Evolutionary conservation across 2,329 filamentous ascomycete genomes (phyloP).

Genomic region (Paecilomyces variotii): DNA sequence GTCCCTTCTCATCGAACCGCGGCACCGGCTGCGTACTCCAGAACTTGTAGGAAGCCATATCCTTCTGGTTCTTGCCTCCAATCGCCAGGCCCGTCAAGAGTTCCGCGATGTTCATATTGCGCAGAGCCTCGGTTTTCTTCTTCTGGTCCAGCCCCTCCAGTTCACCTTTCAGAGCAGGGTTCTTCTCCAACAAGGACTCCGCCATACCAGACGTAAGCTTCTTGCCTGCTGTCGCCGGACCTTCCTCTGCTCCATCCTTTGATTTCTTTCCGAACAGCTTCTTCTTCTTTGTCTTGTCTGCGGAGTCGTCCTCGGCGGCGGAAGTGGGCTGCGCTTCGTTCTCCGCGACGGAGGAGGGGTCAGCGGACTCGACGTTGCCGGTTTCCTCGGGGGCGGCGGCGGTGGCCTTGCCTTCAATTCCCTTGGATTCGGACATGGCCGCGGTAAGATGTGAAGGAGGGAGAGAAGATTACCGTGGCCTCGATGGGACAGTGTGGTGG

Average conservation of each 20-base stretch:
- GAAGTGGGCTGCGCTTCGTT: constrained; percentile 26
- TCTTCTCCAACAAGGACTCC: constrained; percentile 37
- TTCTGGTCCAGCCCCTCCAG: constrained; percentile 65
- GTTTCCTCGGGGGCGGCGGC: constrained; percentile 4
- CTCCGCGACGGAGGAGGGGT: constrained; percentile 35
- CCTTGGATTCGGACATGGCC: constrained; percentile 27
- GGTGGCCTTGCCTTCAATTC: constrained; percentile 25
- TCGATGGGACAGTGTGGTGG: background rate
- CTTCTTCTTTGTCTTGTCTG: constrained; percentile 8
- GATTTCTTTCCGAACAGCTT: constrained; percentile 14
- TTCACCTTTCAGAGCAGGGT: constrained; percentile 60
- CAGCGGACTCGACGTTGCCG: background rate
- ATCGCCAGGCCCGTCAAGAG: constrained; percentile 52
- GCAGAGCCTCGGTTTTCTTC: constrained; percentile 43
- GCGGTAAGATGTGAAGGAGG: constrained; percentile 5
- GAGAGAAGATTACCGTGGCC: constrained; percentile 4
- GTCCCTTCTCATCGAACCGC: constrained; percentile 58
- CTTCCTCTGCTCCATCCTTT: constrained; percentile 14
- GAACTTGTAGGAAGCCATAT: constrained; percentile 97
- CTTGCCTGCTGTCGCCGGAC: constrained; percentile 15
- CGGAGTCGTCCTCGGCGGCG: background rate
- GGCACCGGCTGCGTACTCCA: constrained; percentile 97
- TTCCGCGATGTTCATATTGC: constrained; percentile 41
- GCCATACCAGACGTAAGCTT: constrained; percentile 31
- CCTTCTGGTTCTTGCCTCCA: constrained; percentile 81